Evolutionary conservation across 1,284 basidiomycete genomes (phyloP), one percentile per base, ranked within the genome.

Genomic region (Rhodotorula sp.): DNA sequence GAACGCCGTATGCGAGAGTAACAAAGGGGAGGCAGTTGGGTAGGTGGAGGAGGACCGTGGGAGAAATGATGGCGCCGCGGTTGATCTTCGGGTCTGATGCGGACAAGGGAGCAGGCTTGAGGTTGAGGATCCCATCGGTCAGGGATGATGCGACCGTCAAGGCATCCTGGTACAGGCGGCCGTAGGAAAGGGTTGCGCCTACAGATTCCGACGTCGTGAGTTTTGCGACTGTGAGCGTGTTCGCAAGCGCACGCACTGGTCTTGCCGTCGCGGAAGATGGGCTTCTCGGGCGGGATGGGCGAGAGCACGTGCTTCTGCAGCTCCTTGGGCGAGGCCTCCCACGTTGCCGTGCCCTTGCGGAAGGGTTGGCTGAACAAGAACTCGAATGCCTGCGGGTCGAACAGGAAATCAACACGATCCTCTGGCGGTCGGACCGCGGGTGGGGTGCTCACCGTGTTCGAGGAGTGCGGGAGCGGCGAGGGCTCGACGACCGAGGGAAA

Each of bases 11-110:
- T 2, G 80, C 77, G 34, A 83, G 70, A 13, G 80, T 70, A 4
- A 78, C 76, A 71, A 80, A 82, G 7, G 77, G 75, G 17, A 82
- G 74, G 60, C 79, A 81, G 61, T 83, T 83, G 68, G 82, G 80
- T 7, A 83, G 75, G 70, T 82, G 81, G 9, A 83, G 68, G 16
- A 83, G 76, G 7, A 82, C 76, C 42, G 80, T 77, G 17, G 81
- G 79, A 1, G 72, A 72, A n/a, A 76, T 63, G 64, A 76, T 66
- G 7, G 75, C 75, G 58, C 75, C 75, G 34, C 73, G 70, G 62
- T 76, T 76, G 45, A 72, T 45, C 0, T 27, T 45, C 10, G 66
- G 66, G 45, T 74, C 52, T 4, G 73, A 74, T 2, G 64, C 44
- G 13, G 70, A 64, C 4, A 58, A 4, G 0, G 73, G 73, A 2